Evolutionary conservation across 306 rosid species (phyloP).

Genomic region (Ceratonia siliqua): DNA sequence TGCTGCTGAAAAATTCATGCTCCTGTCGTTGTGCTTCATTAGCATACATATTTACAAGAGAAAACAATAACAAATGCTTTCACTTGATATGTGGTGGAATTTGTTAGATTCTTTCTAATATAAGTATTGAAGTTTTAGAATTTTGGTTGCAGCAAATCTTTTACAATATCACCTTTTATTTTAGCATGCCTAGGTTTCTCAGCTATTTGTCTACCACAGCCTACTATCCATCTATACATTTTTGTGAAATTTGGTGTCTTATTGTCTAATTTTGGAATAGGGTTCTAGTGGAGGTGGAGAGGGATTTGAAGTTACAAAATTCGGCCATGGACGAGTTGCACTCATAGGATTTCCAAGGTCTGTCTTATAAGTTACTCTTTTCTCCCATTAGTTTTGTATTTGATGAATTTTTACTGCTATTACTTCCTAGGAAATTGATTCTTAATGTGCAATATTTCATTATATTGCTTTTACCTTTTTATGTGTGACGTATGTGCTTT

Average conservation of each 20-base stretch:
- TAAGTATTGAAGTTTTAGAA: slow-evolving; percentile 8
- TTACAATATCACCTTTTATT: background rate
- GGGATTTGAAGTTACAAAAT: slow-evolving; percentile 98
- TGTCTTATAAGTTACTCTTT: slow-evolving; percentile 12
- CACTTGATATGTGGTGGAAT: background rate
- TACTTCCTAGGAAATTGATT: background rate
- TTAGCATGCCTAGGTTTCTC: slow-evolving; percentile 20
- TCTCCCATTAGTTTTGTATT: slow-evolving; percentile 15
- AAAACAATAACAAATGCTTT: background rate
- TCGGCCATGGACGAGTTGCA: slow-evolving; percentile 98
- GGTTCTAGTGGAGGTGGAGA: slow-evolving; percentile 99
- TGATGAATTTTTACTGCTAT: background rate
- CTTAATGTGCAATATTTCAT: background rate
- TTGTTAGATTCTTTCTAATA: background rate
- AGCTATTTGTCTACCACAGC: slow-evolving; percentile 15
- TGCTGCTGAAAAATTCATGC: background rate
- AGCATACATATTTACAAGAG: background rate
- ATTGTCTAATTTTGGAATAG: slow-evolving; percentile 43
- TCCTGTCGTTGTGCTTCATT: background rate
- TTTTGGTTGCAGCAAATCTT: slow-evolving; percentile 17
- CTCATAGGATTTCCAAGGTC: slow-evolving; percentile 98
- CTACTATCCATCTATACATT: background rate
- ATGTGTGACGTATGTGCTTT: background rate
- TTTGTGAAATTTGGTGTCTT: slow-evolving; percentile 1
- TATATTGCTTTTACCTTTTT: background rate